Evolutionary conservation across 371 early-diverging fungal species (phyloP), one percentile per base, ranked within the genome.

Genomic region (Vittaforma corneae): DNA sequence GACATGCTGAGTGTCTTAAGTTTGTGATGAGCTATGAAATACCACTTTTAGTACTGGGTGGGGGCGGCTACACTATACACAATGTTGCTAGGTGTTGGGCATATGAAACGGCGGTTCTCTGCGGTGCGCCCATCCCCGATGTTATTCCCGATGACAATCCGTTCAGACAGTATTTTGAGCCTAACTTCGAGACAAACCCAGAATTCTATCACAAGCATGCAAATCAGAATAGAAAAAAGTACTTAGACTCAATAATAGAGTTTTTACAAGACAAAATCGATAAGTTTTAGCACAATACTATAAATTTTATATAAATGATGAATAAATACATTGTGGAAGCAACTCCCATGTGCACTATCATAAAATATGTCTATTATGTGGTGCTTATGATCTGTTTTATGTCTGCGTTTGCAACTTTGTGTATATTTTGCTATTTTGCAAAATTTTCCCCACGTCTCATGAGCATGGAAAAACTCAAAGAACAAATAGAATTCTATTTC

Each of bases 71-170:
- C 72, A 91, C 89, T 9, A 85, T 89, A 45, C 82, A 86, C 33
- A 93, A 93, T 78, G 93, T 93, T 28, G 84, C 88, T 14, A 81
- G 90, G 60, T 86, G 85, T 72, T 93, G 92, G 93, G 86, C 92
- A 1, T 93, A 91, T 73, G 99, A 98, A 72, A 98, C 99, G 1
- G 85, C 89, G 9, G 79, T 92, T 0, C 82, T 91, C 0, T 83
- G 91, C 18, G 92, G 87, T 34, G 82, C 85, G 57, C 82, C 85
- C n/a, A 72, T 90, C 1, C 1, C 52, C 11, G 46, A 61, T 18
- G 59, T 59, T 9, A 66, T 79, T 26, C 75, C 77, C 4, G 22
- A 45, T 30, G 64, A 73, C 44, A 68, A 76, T 35, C 68, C 68
- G 26, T 81, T 78, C 67, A 67, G 62, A 47, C 66, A 63, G 20